These are phyloP conservation scores for Beauveria caledonica DNA, from an alignment of 2,329 filamentous ascomycete genomes.

Conservation along the genomic window DNA sequence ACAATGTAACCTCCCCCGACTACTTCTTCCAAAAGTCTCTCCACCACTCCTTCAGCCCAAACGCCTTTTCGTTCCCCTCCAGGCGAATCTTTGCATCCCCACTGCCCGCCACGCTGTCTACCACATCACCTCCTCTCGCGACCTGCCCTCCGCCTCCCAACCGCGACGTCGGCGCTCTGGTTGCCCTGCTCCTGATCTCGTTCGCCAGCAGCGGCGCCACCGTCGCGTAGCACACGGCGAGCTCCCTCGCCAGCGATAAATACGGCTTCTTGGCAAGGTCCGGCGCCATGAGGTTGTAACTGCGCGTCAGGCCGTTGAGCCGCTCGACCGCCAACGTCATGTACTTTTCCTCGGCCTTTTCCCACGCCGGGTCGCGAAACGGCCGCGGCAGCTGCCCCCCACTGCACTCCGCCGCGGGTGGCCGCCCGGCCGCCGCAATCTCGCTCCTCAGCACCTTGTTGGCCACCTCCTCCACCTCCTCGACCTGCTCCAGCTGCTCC, in stretches of 20 bases:
- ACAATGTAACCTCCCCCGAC: not conserved
- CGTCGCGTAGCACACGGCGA: slow-evolving; percentile 74
- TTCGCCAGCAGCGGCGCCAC: slow-evolving; percentile 68
- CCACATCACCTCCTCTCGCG: slow-evolving; percentile 36
- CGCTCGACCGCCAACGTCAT: slow-evolving; percentile 66
- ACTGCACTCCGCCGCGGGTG: not conserved
- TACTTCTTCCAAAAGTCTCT: slow-evolving; percentile 57
- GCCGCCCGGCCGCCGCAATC: slow-evolving; percentile 6
- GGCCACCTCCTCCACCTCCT: slow-evolving; percentile 13
- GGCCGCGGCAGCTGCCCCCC: slow-evolving; percentile 39
- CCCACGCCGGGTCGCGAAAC: slow-evolving; percentile 74
- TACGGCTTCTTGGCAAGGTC: slow-evolving; percentile 90
- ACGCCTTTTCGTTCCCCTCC: slow-evolving; percentile 67
- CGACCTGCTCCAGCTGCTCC: slow-evolving; percentile 30
- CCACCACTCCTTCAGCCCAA: slow-evolving; percentile 88
- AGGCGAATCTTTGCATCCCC: slow-evolving; percentile 52
- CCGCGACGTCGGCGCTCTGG: slow-evolving; percentile 31
- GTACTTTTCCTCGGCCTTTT: slow-evolving; percentile 64
- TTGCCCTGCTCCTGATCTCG: slow-evolving; percentile 63
- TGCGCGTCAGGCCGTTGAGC: slow-evolving; percentile 71
- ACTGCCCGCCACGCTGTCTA: slow-evolving; percentile 51
- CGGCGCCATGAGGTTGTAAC: slow-evolving; percentile 93
- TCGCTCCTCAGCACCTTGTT: slow-evolving; percentile 12
- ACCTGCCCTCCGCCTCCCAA: slow-evolving; percentile 22
- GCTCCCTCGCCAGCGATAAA: slow-evolving; percentile 73